phyloP scores from a whole-genome alignment of 257 asterid species.

The Solanum gracilifrons region DNA sequence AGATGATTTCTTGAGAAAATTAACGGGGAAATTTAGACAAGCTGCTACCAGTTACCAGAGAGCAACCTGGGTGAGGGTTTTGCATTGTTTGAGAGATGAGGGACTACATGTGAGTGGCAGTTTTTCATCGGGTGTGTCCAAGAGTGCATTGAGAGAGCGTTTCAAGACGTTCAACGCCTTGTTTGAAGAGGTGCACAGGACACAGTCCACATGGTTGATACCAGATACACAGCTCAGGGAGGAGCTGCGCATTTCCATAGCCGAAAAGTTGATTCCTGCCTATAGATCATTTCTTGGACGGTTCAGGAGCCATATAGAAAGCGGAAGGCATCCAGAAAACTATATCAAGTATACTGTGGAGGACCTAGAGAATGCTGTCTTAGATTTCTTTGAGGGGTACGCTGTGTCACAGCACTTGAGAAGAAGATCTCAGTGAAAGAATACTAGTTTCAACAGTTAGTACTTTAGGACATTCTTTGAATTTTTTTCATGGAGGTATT shows the following conservation, averaged over 20 bases:
- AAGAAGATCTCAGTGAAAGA: constrained; percentile 50
- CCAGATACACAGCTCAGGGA: constrained; percentile 42
- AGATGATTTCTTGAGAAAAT: constrained; percentile 25
- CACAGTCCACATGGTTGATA: constrained; percentile 35
- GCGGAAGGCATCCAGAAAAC: constrained; percentile 40
- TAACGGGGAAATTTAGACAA: constrained; percentile 16
- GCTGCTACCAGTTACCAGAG: constrained; percentile 31
- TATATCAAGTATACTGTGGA: constrained; percentile 34
- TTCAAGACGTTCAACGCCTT: constrained; percentile 34
- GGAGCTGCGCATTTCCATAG: constrained; percentile 31
- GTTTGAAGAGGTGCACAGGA: constrained; percentile 41
- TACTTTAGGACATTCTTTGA: constrained; percentile 59
- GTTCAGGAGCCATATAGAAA: constrained; percentile 35
- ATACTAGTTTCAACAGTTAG: constrained; percentile 19
- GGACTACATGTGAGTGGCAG: constrained; percentile 30
- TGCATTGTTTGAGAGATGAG: constrained; percentile 38
- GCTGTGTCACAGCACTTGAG: constrained; percentile 20
- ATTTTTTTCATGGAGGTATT: constrained; percentile 36
- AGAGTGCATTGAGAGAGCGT: constrained; percentile 29
- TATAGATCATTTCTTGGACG: constrained; percentile 39
- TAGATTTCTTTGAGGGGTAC: constrained; percentile 31
- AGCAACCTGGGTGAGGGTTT: constrained; percentile 31
- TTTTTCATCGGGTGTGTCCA: constrained; percentile 33
- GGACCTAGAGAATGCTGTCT: constrained; percentile 32
- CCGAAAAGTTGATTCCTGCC: constrained; percentile 31